Evolutionary conservation across 2,329 filamentous ascomycete genomes (phyloP), one percentile per base, ranked within the genome.

Genomic region (Monilinia fructigena): DNA sequence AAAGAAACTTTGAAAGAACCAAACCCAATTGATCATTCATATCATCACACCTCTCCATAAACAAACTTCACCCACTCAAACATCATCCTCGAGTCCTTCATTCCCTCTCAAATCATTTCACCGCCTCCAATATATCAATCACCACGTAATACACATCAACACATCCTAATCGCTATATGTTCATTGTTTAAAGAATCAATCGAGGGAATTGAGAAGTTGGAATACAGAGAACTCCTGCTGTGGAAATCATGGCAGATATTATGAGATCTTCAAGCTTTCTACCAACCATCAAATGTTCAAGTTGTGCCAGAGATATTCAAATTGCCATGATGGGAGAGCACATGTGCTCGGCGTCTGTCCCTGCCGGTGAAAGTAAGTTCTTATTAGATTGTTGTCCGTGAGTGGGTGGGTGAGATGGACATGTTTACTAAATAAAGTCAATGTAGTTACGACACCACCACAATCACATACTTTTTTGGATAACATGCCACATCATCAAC

Each of bases 301-400:
- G 84, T 80, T 96, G 92, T 76, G 86, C 87, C 52, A 78, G 81
- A 52, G 86, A 93, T 74, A 91, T 97, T 68, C 89, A 93, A 75
- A 95, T 97, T 72, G 89, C 90, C 52, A 82, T 88, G 77, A 90
- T 97, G 89, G 92, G 91, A 69, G 92, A 96, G 69, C 93, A 97
- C 80, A 77, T 91, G 68, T 97, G 93, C 77, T 77, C 77, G 55
- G 79, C 77, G 67, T 68, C 77, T 69, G 71, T 75, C 66, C 75
- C 79, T 68, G 75, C 81, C 78, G 79, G 80, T 74, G 83, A 84
- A 74, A 76, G 85, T 76, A 68, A 71, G 74, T 69, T 62, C 35
- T 40, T 50, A 35, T 40, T 52, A 35, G 18, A 14, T 45, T 12
- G 12, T 45, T 18, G 12, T 26, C 11, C 6, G 20, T 12, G 40